phyloP scores from a whole-genome alignment of 179 eudicot genomes.

The Nepenthes alata region DNA sequence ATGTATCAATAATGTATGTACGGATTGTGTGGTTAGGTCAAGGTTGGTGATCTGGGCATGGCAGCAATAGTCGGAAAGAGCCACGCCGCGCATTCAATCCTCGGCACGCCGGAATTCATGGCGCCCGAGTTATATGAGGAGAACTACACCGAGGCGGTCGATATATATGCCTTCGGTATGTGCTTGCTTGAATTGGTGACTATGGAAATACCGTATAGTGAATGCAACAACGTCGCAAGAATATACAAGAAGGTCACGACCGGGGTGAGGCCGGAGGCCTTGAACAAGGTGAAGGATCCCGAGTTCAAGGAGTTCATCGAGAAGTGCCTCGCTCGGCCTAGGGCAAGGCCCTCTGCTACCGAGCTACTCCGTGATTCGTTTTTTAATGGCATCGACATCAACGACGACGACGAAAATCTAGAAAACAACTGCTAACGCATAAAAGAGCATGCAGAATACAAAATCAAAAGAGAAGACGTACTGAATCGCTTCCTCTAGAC shows the following conservation, averaged over 20 bases:
- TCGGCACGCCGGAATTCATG: constrained; percentile 29
- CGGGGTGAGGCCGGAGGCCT: constrained; percentile 20
- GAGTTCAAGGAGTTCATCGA: constrained; percentile 21
- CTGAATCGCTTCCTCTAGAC: too few relatives aligned
- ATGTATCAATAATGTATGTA: background rate
- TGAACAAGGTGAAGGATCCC: constrained; percentile 20
- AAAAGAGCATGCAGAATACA: background rate
- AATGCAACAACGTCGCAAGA: constrained; percentile 17
- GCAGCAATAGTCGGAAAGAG: constrained; percentile 17
- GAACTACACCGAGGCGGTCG: constrained; percentile 22
- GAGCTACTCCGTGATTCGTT: constrained; percentile 23
- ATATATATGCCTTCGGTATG: constrained; percentile 30
- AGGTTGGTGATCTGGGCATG: constrained; percentile 27
- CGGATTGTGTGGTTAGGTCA: constrained; percentile 10
- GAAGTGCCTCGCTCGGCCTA: constrained; percentile 18
- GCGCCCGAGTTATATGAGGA: constrained; percentile 25
- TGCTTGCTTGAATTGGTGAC: constrained; percentile 30
- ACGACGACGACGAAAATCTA: constrained; percentile 2
- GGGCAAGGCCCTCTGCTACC: constrained; percentile 17
- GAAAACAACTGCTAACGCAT: too few relatives aligned
- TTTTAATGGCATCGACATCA: constrained; percentile 9
- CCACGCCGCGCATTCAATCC: constrained; percentile 16
- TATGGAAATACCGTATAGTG: constrained; percentile 21
- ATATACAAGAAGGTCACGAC: constrained; percentile 27
- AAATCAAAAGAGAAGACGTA: too few relatives aligned